Conservation (phyloP, 495 filamentous ascomycete genomes). For the Amorphotheca resinae region DNA sequence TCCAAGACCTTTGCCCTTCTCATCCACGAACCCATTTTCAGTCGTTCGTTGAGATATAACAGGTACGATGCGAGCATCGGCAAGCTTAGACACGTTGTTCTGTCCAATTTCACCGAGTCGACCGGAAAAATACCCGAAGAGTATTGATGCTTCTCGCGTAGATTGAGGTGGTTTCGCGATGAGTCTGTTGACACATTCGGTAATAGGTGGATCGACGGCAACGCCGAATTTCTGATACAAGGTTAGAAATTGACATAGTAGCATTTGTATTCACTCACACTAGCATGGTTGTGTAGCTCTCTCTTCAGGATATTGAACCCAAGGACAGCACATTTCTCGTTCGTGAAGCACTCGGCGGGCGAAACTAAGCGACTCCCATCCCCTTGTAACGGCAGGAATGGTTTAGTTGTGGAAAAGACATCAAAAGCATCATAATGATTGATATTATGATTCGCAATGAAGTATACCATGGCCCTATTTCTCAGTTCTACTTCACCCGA, state of each 20-base stretch:
- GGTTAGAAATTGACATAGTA: background rate
- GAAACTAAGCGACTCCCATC: conserved; percentile 47
- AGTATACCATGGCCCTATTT: conserved; percentile 65
- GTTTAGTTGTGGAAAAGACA: conserved; percentile 37
- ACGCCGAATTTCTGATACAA: conserved; percentile 61
- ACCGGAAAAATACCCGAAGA: conserved; percentile 74
- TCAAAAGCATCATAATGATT: conserved; percentile 61
- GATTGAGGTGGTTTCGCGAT: conserved; percentile 56
- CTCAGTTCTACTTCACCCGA: conserved; percentile 43
- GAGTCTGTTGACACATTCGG: conserved; percentile 57
- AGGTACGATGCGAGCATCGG: conserved; percentile 58
- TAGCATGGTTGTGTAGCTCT: conserved; percentile 62
- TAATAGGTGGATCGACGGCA: conserved; percentile 60
- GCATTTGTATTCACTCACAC: background rate
- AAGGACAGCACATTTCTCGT: conserved; percentile 61
- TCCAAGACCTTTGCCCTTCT: conserved; percentile 15
- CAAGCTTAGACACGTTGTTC: conserved; percentile 44
- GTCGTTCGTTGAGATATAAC: conserved; percentile 31
- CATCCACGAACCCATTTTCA: conserved; percentile 14
- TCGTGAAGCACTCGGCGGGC: conserved; percentile 70
- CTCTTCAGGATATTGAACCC: conserved; percentile 63
- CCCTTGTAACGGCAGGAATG: conserved; percentile 64
- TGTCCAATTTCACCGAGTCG: conserved; percentile 54
- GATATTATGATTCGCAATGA: conserved; percentile 59
- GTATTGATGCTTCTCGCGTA: conserved; percentile 45